Conservation (phyloP, 2,329 filamentous ascomycete species). For the Chrysoporthe austroafricana region DNA sequence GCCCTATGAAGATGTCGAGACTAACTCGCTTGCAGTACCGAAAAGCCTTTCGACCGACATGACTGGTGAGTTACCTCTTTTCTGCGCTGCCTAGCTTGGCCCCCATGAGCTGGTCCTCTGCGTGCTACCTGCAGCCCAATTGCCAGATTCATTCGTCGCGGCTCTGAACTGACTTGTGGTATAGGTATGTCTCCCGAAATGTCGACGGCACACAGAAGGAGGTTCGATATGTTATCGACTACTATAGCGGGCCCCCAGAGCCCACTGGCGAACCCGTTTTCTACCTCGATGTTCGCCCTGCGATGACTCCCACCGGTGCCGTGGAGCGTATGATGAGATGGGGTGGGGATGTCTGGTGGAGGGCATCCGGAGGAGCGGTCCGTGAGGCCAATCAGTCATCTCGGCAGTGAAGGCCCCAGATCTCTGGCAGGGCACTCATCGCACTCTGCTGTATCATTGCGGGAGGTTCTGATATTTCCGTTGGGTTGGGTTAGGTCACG, state of each 20-base stretch:
- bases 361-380: constrained; percentile 74
- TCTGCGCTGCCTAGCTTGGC: background rate
- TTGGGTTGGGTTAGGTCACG: background rate
- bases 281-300: constrained; percentile 91
- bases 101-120: too few species aligned
- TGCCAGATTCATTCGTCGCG: background rate
- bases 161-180: background rate
- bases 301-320: constrained; percentile 78
- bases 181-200: constrained; percentile 72
- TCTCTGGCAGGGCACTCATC: background rate
- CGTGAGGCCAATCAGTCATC: constrained; percentile 44
- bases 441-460: background rate
- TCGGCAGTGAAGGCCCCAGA: constrained; percentile 5
- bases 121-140: background rate
- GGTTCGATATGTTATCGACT: constrained; percentile 95
- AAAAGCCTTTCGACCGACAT: constrained; percentile 92
- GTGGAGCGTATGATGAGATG: constrained; percentile 84
- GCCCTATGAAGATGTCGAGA: background rate
- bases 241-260: constrained; percentile 84
- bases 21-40: constrained; percentile 54
- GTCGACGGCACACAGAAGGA: constrained; percentile 71
- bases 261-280: constrained; percentile 91
- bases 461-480: background rate
- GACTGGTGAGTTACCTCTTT: constrained; percentile 65
- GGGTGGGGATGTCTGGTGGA: constrained; percentile 95